Base-by-base conservation (phyloP, 768 basidiomycete genomes). In the Tricholomella constricta region DNA sequence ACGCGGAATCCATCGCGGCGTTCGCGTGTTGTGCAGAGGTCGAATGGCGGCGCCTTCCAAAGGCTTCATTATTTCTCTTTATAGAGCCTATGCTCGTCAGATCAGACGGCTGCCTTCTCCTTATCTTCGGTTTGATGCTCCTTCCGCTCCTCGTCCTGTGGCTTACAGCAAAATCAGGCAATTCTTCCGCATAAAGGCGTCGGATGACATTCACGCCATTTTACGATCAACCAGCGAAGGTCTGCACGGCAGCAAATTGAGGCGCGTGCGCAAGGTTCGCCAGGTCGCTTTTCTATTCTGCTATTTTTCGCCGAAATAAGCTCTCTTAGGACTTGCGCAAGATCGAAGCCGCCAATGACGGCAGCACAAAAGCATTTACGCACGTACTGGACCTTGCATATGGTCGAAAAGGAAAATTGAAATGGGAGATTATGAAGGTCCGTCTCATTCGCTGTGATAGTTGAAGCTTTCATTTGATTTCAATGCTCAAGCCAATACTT, bases 341-440 rank as follows among this genome's bases (percentile, higher is more conserved):
- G 51, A 65, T 92, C 15, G 68, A 75, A 61, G 72, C 67, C 40
- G 88, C 88, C 9, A 87, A 83, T 60, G 55, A 60, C 3, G 81
- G 84, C 3, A 62, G 77, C 32, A 58, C 60, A 42, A 64, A 72
- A 50, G 80, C 83, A 27, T 86, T 89, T 59, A 71, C 72, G 25
- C 76, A 78, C 57, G 61, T 91, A 25, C 71, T 93, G 15, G 80
- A 85, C 57, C 60, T 84, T 25, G 90, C 90, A 23, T 93, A 91
- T 67, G 90, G 89, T 26, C 77, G 90, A 53, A 82, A 81, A 58
- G 90, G 90, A 20, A 86, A 79, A 62, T 67, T 93, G 14, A 82
- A 76, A 60, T 79, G 81, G 70, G 87, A 91, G 60, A 66, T 91
- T 37, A 71, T 91, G 67, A 66, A 85, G 72, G 90, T 89, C 58